Evolutionary conservation across 176 grass and related monocot species (phyloP).

Genomic region (Thinopyrum elongatum): DNA sequence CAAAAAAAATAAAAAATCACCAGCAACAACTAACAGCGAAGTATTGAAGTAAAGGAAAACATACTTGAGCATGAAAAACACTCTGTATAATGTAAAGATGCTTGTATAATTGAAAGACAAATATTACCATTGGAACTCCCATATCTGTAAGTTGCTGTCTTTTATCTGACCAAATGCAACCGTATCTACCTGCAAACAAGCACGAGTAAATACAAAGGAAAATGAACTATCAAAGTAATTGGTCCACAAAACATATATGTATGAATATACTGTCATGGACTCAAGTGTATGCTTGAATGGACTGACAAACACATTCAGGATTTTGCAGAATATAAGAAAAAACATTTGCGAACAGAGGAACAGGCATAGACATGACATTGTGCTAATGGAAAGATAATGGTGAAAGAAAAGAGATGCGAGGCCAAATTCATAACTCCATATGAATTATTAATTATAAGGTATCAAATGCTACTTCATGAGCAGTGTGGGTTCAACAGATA

Average conservation of each 20-base stretch:
- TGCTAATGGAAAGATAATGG: background rate
- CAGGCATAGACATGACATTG: background rate
- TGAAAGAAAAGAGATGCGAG: background rate
- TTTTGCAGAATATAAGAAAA: background rate
- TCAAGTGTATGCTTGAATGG: background rate
- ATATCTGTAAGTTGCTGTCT: slow-evolving; percentile 81
- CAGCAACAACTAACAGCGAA: background rate
- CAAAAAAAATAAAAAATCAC: no score
- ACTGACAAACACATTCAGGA: background rate
- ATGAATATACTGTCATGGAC: background rate
- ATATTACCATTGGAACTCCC: slow-evolving; percentile 85
- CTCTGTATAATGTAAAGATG: background rate
- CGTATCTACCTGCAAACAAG: slow-evolving; percentile 72
- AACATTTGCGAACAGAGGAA: background rate
- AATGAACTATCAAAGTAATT: background rate
- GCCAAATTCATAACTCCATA: background rate
- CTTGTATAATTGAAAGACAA: background rate
- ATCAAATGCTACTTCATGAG: slow-evolving; percentile 4
- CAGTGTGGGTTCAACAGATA: background rate
- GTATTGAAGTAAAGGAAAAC: background rate
- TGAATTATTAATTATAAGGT: background rate
- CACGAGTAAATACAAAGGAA: background rate
- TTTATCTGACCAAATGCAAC: slow-evolving; percentile 80
- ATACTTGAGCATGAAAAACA: background rate
- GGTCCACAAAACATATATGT: background rate